Evolutionary conservation across 108 stramenopile genomes (phyloP), one percentile per base, ranked within the genome.

Genomic region (Ochromonas danica): DNA sequence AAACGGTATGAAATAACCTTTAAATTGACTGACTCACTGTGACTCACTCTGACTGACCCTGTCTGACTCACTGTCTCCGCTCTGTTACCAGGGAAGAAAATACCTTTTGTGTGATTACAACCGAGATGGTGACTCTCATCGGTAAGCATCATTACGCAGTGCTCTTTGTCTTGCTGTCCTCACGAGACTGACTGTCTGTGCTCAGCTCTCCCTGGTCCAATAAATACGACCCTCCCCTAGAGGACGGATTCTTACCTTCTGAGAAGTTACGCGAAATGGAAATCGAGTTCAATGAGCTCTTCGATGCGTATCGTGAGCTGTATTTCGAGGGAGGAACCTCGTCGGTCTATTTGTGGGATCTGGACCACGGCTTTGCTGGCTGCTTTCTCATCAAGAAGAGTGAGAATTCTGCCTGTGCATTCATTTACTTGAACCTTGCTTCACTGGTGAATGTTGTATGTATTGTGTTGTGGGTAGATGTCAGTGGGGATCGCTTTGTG

Each of bases 371-470:
- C 22, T 92, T 92, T 71, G 91, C 85, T 30, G 92, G 91, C 0
- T 89, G 90, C 79, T 96, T 98, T 81, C 85, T 95, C 31, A 91
- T 98, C 78, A 91, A 91, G 42, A 96, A 96, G 81, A 75, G 72
- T 75, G 31, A 75, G 31, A 41, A 41, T 27, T n/a, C n/a, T n/a
- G n/a, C n/a, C n/a, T n/a, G n/a, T n/a, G n/a, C n/a, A n/a, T n/a
- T n/a, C n/a, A n/a, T n/a, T n/a, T n/a, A n/a, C n/a, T n/a, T n/a
- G n/a, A n/a, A n/a, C n/a, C n/a, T n/a, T n/a, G n/a, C n/a, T n/a
- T n/a, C n/a, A n/a, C n/a, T 75, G n/a, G 41, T 27, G 6, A 33
- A 14, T 31, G 3, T 67, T 75, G n/a, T 75, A 42, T 33, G 10
- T 42, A 42, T 33, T 75, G 17, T 42, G 17, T 67, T 28, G 3